Conservation (phyloP, 2,329 filamentous ascomycete genomes). For the Colletotrichum viniferum region DNA sequence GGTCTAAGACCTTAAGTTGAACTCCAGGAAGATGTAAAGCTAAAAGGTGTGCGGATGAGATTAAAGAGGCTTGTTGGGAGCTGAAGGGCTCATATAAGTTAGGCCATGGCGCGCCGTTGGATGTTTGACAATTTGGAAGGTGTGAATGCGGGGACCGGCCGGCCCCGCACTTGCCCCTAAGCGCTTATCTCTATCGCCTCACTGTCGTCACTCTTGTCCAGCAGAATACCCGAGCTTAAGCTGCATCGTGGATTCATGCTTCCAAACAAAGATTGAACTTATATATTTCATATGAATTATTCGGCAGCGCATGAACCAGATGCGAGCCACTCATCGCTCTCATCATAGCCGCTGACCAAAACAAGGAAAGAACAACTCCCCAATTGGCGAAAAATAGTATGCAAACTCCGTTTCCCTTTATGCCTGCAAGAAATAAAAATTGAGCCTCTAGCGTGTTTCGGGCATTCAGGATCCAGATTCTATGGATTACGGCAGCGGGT, state of each 20-base stretch:
- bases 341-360: background rate
- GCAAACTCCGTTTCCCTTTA: background rate
- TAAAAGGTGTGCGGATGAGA: background rate
- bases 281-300: background rate
- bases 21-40: background rate
- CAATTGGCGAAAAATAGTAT: background rate
- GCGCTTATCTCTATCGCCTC: constrained; percentile 1
- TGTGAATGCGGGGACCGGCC: constrained; percentile 7
- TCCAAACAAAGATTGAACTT: background rate
- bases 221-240: too few relatives aligned
- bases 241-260: background rate
- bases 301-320: background rate
- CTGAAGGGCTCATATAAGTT: background rate
- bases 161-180: constrained; percentile 6
- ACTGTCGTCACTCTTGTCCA: background rate
- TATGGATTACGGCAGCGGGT: constrained; percentile 34
- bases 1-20: background rate
- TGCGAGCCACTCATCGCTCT: background rate
- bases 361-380: background rate
- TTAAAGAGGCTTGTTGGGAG: background rate
- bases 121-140: background rate
- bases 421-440: background rate
- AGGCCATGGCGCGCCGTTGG: background rate
- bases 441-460: background rate
- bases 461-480: background rate